Base-by-base conservation (phyloP, 108 stramenopile species). In the Skeletonema tropicum region DNA sequence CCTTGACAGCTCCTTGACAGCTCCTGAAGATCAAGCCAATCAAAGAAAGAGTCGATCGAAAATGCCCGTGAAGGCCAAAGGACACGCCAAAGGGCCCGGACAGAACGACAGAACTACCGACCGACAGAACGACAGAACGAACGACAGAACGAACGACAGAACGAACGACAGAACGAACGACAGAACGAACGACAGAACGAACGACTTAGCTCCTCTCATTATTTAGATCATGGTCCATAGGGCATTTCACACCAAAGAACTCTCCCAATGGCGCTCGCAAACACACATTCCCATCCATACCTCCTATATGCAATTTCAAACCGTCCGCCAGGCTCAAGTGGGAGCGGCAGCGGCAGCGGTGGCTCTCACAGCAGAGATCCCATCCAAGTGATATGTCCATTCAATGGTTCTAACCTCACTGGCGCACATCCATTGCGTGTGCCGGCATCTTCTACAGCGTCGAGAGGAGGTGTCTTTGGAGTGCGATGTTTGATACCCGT, bases 401-500 rank as follows among this genome's bases (percentile, higher is more conserved):
- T 70, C 80, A 80, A 73, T 57, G 80, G 80, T 12, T 80, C 80
- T 52, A 80, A 74, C 31, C 46, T 80, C 1, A 73, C 79, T 0
- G 64, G 48, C 17, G 64, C 49, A 0, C 69, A 71, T 71, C 62
- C 71, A 11, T 46, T 68, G 4, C 71, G 64, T 41, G 64, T 77
- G 6, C 66, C 63, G 8, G 4, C 59, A 14, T 14, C 66, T 38
- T 23, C 64, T 38, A 38, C 67, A n/a, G 46, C 75, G 12, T 26
- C 32, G 19, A 55, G 45, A 41, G 48, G 61, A 29, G 72, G 62
- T 12, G 59, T 57, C 32, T 76, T 70, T 48, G 69, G 74, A 6
- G 74, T 71, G 36, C 45, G 69, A 31, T 75, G 79, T n/a, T 26
- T 71, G 41, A 23, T 58, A 36, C 79, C 60, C 4, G 78, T 70